phyloP scores from a whole-genome alignment of 2,329 filamentous ascomycete species.

The Raffaelea deltoideospora region DNA sequence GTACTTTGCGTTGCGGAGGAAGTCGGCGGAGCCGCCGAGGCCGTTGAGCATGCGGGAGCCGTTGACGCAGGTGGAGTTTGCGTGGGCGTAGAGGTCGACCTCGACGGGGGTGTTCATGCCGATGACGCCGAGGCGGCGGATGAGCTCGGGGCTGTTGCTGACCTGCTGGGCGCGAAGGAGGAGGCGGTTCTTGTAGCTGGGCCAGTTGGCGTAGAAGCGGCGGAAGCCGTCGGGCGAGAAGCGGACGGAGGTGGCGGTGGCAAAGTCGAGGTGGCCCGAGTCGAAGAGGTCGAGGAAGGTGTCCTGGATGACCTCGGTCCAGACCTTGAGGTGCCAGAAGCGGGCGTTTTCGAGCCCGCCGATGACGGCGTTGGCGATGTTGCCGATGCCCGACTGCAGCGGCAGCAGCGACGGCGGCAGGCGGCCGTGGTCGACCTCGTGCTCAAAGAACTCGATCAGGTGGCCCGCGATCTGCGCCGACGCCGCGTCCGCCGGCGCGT shows the following conservation, averaged over 20 bases:
- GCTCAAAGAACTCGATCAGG: constrained; percentile 69
- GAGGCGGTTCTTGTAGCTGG: constrained; percentile 64
- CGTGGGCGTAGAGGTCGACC: constrained; percentile 88
- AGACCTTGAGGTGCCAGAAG: constrained; percentile 79
- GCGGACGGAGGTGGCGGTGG: constrained; percentile 76
- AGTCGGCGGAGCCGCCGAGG: constrained; percentile 68
- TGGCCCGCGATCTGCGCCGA: constrained; percentile 62
- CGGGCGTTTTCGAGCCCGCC: constrained; percentile 68
- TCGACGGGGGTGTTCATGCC: constrained; percentile 94
- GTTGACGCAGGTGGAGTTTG: constrained; percentile 83
- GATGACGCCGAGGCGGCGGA: constrained; percentile 72
- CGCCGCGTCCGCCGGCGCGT: constrained; percentile 58
- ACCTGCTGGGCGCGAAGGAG: constrained; percentile 79
- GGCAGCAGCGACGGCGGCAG: constrained; percentile 52
- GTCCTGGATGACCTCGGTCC: constrained; percentile 88
- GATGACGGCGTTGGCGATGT: constrained; percentile 85
- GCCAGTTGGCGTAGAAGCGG: constrained; percentile 80
- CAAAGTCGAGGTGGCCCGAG: constrained; percentile 74
- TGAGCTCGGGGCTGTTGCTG: constrained; percentile 82
- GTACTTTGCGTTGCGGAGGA: constrained; percentile 66
- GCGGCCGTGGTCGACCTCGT: constrained; percentile 66
- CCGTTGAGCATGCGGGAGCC: constrained; percentile 79
- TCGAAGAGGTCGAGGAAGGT: constrained; percentile 90
- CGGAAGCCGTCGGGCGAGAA: constrained; percentile 86
- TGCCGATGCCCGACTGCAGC: constrained; percentile 66